These are phyloP conservation scores for Telfairia occidentalis DNA, from an alignment of 331 rosid species.

Conservation along the genomic window DNA sequence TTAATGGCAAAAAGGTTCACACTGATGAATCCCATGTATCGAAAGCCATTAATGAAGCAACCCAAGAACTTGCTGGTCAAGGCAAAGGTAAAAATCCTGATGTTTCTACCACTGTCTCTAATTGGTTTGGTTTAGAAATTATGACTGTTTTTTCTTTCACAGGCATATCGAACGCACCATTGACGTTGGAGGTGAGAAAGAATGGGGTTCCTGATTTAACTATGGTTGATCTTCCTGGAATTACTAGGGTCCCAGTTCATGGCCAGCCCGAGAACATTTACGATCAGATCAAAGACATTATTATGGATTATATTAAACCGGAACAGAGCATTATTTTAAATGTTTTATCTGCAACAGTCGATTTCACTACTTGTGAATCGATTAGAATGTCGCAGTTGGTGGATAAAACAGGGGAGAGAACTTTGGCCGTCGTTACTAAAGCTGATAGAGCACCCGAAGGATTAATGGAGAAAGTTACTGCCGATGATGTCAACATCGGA, in stretches of 20 bases:
- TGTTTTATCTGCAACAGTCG: slow-evolving; percentile 13
- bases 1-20: not conserved
- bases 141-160: not conserved
- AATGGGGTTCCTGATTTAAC: slow-evolving; percentile 13
- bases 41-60: not conserved
- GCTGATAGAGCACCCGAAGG: slow-evolving; percentile 12
- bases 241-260: slow-evolving; percentile 7
- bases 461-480: slow-evolving; percentile 8
- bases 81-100: slow-evolving; percentile 7
- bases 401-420: slow-evolving; percentile 10
- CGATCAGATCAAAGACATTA: slow-evolving; percentile 5
- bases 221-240: slow-evolving; percentile 11
- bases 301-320: slow-evolving; percentile 14
- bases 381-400: slow-evolving; percentile 18
- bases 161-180: slow-evolving; percentile 5
- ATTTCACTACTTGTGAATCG: slow-evolving; percentile 17
- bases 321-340: slow-evolving; percentile 12
- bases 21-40: slow-evolving; percentile 1
- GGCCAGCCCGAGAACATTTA: slow-evolving; percentile 13
- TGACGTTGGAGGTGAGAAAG: slow-evolving; percentile 9
- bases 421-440: slow-evolving; percentile 13
- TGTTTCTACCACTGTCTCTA: too few relatives aligned
- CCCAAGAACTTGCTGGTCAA: slow-evolving; percentile 6
- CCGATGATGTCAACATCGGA: slow-evolving; percentile 14
- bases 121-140: too few relatives aligned